Conservation (phyloP, 805 yeast genomes). For the Zygosaccharomyces lentus region DNA sequence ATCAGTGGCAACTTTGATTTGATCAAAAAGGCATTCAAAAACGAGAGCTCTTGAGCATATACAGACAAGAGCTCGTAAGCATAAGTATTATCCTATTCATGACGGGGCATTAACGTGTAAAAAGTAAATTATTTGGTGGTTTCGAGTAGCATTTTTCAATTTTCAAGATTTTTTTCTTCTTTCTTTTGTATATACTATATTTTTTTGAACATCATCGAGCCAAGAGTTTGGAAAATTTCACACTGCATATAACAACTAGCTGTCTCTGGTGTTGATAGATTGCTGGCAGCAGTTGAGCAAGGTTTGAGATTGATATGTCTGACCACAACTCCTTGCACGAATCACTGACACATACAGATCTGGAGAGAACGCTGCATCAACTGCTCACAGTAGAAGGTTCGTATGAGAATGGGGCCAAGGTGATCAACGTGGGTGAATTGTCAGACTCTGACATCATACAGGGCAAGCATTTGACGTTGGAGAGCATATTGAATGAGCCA, state of each 20-base stretch:
- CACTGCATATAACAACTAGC: neutral
- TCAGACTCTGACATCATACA: slow-evolving; percentile 15
- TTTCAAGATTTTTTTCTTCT: too few species aligned
- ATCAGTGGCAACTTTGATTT: slow-evolving; percentile 15
- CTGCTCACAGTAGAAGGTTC: slow-evolving; percentile 17
- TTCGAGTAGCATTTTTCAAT: too few species aligned
- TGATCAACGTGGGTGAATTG: slow-evolving; percentile 3
- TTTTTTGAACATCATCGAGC: too few species aligned
- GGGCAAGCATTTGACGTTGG: slow-evolving; percentile 24
- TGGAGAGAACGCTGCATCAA: slow-evolving; percentile 24
- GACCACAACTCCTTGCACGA: neutral
- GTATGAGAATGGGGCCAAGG: slow-evolving; percentile 5
- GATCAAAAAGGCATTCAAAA: slow-evolving; percentile 20
- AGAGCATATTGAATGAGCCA: slow-evolving; percentile 17
- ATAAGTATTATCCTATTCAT: neutral
- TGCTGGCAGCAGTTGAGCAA: neutral
- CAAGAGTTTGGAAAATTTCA: too few species aligned
- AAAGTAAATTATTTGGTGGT: neutral
- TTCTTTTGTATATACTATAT: neutral
- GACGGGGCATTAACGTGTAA: neutral
- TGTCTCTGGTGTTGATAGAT: neutral
- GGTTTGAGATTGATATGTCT: neutral
- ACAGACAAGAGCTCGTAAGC: slow-evolving; percentile 5
- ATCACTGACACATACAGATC: slow-evolving; percentile 12
- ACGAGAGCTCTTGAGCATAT: slow-evolving; percentile 1